These are phyloP conservation scores for Mycena leptocephala DNA, from an alignment of 768 basidiomycete genomes.

Conservation along the genomic window DNA sequence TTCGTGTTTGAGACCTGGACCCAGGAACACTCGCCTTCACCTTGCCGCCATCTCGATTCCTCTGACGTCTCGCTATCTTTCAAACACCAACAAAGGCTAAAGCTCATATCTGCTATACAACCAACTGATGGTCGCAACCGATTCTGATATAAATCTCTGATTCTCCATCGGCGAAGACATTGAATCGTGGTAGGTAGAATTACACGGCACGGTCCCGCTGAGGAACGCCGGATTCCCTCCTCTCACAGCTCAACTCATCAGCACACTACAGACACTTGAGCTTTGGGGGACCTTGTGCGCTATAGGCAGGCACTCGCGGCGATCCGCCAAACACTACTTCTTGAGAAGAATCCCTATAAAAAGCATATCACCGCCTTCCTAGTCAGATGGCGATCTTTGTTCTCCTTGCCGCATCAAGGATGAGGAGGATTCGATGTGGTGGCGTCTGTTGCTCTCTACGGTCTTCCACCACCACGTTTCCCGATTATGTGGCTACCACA, in stretches of 20 bases:
- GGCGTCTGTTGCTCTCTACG: too few relatives aligned
- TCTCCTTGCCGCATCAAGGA: too few relatives aligned
- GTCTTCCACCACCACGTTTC: too few relatives aligned
- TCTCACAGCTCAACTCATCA: not conserved
- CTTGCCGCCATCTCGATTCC: not conserved
- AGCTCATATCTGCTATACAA: not conserved
- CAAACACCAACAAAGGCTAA: not conserved
- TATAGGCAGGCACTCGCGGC: not conserved
- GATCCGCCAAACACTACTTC: not conserved
- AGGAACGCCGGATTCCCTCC: too few relatives aligned
- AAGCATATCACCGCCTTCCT: not conserved
- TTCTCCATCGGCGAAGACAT: not conserved
- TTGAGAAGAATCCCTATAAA: not conserved
- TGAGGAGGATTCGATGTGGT: too few relatives aligned
- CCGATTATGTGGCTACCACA: not conserved
- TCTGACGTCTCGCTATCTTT: not conserved
- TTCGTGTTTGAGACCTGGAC: not conserved
- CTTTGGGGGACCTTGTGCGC: not conserved
- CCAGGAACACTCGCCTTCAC: not conserved
- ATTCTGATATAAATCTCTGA: not conserved
- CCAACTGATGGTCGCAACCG: not conserved
- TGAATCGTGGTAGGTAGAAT: not conserved
- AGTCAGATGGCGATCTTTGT: too few relatives aligned
- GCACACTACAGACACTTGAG: not conserved
- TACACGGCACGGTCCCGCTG: too few relatives aligned